These are phyloP conservation scores for Uronychia binucleata DNA, from an alignment of 73 alveolate genomes.

Conservation along the genomic window DNA sequence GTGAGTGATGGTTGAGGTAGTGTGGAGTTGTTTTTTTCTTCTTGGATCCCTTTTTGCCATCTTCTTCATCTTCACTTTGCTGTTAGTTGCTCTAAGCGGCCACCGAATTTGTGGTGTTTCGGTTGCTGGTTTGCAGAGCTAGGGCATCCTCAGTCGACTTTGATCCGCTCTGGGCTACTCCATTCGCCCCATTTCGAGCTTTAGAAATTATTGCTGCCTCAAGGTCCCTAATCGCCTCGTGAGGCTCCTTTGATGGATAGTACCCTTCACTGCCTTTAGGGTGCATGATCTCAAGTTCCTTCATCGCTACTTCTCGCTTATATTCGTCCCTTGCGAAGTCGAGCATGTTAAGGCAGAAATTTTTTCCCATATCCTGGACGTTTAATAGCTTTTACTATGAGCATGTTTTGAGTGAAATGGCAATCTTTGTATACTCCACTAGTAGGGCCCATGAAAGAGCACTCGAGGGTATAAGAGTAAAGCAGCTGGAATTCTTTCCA, in stretches of 20 bases:
- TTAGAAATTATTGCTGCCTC: background rate
- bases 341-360: background rate
- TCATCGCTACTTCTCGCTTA: background rate
- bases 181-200: background rate
- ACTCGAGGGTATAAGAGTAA: conserved; percentile 58
- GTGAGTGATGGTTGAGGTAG: no score
- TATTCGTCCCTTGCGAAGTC: background rate
- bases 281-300: background rate
- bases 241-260: background rate
- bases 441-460: conserved; percentile 63
- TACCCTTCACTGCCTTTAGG: background rate
- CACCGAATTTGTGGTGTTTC: background rate
- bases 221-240: background rate
- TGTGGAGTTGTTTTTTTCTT: no score
- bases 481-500: conserved; percentile 44
- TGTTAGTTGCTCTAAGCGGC: no score
- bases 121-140: background rate
- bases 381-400: background rate
- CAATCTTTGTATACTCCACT: conserved; percentile 54
- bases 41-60: background rate
- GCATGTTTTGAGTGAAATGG: conserved; percentile 48
- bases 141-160: background rate
- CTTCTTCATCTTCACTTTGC: background rate
- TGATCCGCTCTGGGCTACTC: background rate
- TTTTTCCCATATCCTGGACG: conserved; percentile 15